Conservation (phyloP, 192 early-diverging fungal genomes). For the Backusella westeae region DNA sequence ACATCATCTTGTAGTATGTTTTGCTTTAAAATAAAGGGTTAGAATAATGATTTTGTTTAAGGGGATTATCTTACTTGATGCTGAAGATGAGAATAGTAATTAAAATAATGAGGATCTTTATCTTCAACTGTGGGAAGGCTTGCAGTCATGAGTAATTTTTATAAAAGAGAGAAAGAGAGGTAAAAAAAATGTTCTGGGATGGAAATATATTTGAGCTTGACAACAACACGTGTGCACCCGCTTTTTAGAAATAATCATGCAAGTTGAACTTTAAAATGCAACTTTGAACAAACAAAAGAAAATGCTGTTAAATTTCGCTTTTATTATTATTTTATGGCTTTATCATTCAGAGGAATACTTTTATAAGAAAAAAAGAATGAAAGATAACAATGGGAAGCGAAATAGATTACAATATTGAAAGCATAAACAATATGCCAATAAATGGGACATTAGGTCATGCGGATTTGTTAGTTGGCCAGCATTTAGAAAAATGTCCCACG, state of each 20-base stretch:
- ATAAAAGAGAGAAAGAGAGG: background rate
- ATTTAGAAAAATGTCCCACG: background rate
- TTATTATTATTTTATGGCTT: background rate
- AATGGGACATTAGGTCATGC: background rate
- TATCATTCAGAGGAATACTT: background rate
- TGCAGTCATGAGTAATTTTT: slow-evolving; percentile 23
- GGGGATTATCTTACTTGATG: slow-evolving; percentile 59
- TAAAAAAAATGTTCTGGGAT: background rate
- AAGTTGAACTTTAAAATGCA: background rate
- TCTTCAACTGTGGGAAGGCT: slow-evolving; percentile 40
- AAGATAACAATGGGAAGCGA: no score
- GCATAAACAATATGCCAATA: background rate
- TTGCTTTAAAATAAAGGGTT: slow-evolving; percentile 57
- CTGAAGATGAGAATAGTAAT: slow-evolving; percentile 79
- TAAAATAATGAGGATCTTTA: slow-evolving; percentile 68
- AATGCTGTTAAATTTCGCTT: background rate
- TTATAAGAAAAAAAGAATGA: no score
- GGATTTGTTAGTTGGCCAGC: background rate
- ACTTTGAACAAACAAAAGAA: background rate
- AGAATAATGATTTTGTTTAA: background rate
- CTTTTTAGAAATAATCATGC: slow-evolving; percentile 1
- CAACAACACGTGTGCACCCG: background rate
- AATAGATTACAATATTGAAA: no score
- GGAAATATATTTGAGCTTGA: background rate
- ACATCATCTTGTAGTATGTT: slow-evolving; percentile 97